phyloP scores from a whole-genome alignment of 139 green algal species.

The Chlorella sp. region DNA sequence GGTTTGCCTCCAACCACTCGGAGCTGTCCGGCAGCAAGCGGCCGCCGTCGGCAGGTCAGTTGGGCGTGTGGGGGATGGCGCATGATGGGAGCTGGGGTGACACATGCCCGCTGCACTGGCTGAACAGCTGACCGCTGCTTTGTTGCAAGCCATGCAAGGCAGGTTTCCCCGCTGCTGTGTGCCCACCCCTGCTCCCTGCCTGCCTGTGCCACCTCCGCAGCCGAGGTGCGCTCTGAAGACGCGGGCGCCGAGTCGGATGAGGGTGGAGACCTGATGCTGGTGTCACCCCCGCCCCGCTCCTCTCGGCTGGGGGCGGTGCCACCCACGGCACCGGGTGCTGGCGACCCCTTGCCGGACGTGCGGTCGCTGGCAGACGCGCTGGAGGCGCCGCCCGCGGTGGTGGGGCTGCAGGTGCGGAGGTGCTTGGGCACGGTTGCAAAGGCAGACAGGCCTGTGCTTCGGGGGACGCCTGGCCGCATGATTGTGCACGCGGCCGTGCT shows the following conservation, averaged over 20 bases:
- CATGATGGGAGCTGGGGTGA: background rate
- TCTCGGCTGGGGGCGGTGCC: background rate
- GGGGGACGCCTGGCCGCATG: background rate
- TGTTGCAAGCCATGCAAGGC: background rate
- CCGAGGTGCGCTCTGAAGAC: background rate
- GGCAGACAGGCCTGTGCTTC: too few relatives aligned
- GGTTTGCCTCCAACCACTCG: background rate
- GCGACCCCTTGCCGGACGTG: slow-evolving; percentile 32
- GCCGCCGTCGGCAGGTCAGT: background rate
- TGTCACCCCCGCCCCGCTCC: background rate
- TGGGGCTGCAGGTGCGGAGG: slow-evolving; percentile 29
- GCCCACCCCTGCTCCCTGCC: background rate
- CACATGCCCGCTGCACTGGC: too few relatives aligned
- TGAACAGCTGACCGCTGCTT: too few relatives aligned
- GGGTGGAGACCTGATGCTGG: background rate
- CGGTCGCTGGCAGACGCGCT: slow-evolving; percentile 45
- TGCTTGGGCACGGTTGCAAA: too few relatives aligned
- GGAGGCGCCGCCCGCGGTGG: slow-evolving; percentile 3
- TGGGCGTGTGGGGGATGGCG: background rate
- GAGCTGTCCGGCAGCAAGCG: slow-evolving; percentile 18
- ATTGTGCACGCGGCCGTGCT: background rate
- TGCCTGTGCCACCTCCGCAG: background rate
- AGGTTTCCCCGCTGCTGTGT: background rate
- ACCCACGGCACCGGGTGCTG: background rate
- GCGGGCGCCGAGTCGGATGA: background rate